Percentiles rank a stretch among this genome's conserved stretches.
These are phyloP conservation scores for Mollisia scopiformis DNA, from an alignment of 2,329 filamentous ascomycete species.

Conservation along the genomic window DNA sequence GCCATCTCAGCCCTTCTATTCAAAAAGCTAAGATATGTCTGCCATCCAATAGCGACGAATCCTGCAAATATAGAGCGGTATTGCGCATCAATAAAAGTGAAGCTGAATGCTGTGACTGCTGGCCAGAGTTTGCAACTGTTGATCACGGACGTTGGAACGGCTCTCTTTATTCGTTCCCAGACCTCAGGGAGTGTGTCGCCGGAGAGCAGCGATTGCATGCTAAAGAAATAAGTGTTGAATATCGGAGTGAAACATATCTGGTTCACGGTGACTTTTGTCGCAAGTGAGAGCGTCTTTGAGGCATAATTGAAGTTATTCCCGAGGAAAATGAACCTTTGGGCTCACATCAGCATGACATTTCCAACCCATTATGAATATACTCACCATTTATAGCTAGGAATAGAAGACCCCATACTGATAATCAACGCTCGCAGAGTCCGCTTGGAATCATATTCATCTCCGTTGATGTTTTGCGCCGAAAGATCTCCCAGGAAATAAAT, in stretches of 20 bases:
- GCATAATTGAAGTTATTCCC: conserved; percentile 82
- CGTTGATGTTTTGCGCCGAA: conserved; percentile 71
- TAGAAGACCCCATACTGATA: conserved; percentile 73
- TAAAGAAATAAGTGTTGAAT: conserved; percentile 85
- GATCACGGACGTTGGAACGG: conserved; percentile 74
- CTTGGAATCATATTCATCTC: conserved; percentile 65
- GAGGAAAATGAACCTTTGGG: conserved; percentile 74
- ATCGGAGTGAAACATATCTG: conserved; percentile 80
- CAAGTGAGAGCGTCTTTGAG: conserved; percentile 71
- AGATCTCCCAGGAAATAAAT: conserved; percentile 82
- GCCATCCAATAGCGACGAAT: conserved; percentile 83
- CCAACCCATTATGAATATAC: conserved; percentile 25
- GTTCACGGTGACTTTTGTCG: conserved; percentile 78
- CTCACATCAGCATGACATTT: background rate
- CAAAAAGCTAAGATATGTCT: conserved; percentile 84
- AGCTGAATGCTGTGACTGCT: conserved; percentile 81
- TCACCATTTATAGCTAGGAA: conserved; percentile 84
- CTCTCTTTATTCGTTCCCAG: conserved; percentile 71
- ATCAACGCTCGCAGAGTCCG: conserved; percentile 72
- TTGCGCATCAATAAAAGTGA: conserved; percentile 79
- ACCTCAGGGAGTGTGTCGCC: conserved; percentile 68
- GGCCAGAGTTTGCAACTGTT: conserved; percentile 92
- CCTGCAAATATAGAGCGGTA: conserved; percentile 82
- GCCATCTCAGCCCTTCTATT: conserved; percentile 72
- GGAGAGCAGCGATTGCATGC: conserved; percentile 73